Base-by-base conservation (phyloP, 768 basidiomycete genomes). In the Leccinum incarnatum region DNA sequence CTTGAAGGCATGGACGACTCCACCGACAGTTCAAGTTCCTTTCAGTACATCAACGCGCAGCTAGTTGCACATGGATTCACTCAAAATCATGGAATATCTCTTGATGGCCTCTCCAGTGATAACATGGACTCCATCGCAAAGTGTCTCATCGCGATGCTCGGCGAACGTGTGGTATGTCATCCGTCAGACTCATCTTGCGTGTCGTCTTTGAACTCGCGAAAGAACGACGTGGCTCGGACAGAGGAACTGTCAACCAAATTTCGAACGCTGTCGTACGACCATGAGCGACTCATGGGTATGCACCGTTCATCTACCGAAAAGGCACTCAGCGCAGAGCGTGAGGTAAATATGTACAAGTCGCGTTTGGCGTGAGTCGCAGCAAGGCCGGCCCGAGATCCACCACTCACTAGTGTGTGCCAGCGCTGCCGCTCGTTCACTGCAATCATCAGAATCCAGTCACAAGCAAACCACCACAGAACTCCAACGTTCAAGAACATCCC, bases 1-100 rank as follows among this genome's bases (percentile, higher is more conserved):
- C 17, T 21, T 21, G 32, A 32, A 32, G 11, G 30, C 11, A 45
- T 45, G 42, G 42, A 45, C 42, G 42, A 45, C 29, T 29, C 29
- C 42, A 45, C 40, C 17, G 17, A 40, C 37, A 40, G 17, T n/a
- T 40, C 37, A 40, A 40, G 37, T n/a, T 40, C 37, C 6, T 70
- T 91, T 25, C 86, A 91, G 57, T 93, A 89, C 67, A 79, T 93
- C 67, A 94, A 93, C 67, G 77, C 87, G 19, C 93, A 95, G 64
- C 81, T 95, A 6, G 73, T 91, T 51, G 87, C 92, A 2, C 92
- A 94, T 75, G 93, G 93, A 8, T 94, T 89, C 63, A 74, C 81
- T 1, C 67, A 82, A 10, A 67, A 79, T 1, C 84, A 86, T 0
- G 91, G 92, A 0, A 72, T 94, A 19, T 83, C 78, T 12, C 75